A percentile compares a stretch with the other conserved stretches of the same genome.
phyloP scores from a whole-genome alignment of 257 asterid genomes.

The Solanum ossicruentum region DNA sequence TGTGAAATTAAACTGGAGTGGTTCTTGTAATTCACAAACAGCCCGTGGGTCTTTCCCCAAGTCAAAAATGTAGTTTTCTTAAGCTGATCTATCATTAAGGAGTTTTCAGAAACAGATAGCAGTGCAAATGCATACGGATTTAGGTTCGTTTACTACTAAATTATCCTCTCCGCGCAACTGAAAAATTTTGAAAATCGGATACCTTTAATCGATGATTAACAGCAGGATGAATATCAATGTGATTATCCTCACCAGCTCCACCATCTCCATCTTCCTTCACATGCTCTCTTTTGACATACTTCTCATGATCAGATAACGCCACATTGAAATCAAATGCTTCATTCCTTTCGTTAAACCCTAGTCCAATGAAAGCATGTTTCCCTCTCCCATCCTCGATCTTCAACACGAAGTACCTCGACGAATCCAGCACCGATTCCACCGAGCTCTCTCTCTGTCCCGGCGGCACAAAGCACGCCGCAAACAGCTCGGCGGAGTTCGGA shows the following conservation, averaged over 20 bases:
- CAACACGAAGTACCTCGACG: conserved; percentile 84
- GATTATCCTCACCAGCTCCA: conserved; percentile 37
- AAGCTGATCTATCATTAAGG: not conserved
- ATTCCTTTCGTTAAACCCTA: conserved; percentile 87
- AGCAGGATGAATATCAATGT: conserved; percentile 77
- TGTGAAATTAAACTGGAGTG: not conserved
- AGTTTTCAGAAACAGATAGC: not conserved
- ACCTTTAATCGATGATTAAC: conserved; percentile 90
- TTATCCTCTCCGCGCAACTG: not conserved
- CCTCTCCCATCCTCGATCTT: conserved; percentile 92
- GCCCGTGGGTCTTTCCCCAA: not conserved
- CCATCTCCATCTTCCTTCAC: conserved; percentile 44
- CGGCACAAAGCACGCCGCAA: conserved; percentile 82
- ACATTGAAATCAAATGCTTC: conserved; percentile 97
- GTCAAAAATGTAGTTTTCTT: not conserved
- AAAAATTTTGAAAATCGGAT: not conserved
- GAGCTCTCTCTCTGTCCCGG: conserved; percentile 89
- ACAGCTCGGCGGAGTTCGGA: conserved; percentile 82
- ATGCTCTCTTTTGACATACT: conserved; percentile 71
- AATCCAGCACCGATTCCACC: conserved; percentile 84
- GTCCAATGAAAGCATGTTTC: conserved; percentile 80
- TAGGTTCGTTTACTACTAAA: not conserved
- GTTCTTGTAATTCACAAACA: not conserved
- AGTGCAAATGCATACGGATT: not conserved
- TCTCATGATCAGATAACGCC: conserved; percentile 83